phyloP scores from a whole-genome alignment of 2,329 filamentous ascomycete species.

The Periconia macrospinosa region DNA sequence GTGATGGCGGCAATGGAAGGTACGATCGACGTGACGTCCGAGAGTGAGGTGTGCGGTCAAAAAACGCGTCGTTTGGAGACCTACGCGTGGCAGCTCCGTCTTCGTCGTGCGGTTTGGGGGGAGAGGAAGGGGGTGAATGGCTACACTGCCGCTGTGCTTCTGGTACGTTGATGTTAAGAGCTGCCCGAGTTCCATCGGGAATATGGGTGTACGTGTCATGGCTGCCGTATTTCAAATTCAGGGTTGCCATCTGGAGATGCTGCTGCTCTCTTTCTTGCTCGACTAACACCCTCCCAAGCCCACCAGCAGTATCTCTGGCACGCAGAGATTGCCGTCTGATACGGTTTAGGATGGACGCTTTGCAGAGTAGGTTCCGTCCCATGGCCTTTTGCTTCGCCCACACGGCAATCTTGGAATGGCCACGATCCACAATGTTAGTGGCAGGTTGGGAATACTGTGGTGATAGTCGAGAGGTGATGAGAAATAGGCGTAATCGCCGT shows the following conservation, averaged over 20 bases:
- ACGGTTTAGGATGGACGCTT: conserved; percentile 68
- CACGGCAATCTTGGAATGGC: conserved; percentile 51
- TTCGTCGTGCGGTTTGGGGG: conserved; percentile 9
- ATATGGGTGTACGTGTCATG: conserved; percentile 36
- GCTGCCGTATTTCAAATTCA: conserved; percentile 34
- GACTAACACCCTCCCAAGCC: conserved; percentile 20
- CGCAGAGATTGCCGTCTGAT: conserved; percentile 49
- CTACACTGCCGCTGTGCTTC: no score
- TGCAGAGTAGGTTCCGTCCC: conserved; percentile 58
- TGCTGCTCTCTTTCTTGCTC: conserved; percentile 35
- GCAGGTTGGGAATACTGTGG: conserved; percentile 70
- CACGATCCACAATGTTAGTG: conserved; percentile 68
- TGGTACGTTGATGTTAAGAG: background rate
- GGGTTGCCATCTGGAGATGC: conserved; percentile 32
- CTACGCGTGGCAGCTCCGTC: conserved; percentile 13
- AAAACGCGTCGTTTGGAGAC: conserved; percentile 39
- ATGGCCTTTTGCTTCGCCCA: conserved; percentile 53
- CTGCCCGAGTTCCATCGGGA: conserved; percentile 3
- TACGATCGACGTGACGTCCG: conserved; percentile 27
- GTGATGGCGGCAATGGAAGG: conserved; percentile 40
- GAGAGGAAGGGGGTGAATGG: conserved; percentile 19
- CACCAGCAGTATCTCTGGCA: conserved; percentile 20
- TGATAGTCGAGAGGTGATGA: conserved; percentile 72
- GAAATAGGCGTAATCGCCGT: conserved; percentile 61
- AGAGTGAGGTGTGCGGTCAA: conserved; percentile 17